These are phyloP conservation scores for Shiraia sp. DNA, from an alignment of 2,329 filamentous ascomycete genomes.

Conservation along the genomic window DNA sequence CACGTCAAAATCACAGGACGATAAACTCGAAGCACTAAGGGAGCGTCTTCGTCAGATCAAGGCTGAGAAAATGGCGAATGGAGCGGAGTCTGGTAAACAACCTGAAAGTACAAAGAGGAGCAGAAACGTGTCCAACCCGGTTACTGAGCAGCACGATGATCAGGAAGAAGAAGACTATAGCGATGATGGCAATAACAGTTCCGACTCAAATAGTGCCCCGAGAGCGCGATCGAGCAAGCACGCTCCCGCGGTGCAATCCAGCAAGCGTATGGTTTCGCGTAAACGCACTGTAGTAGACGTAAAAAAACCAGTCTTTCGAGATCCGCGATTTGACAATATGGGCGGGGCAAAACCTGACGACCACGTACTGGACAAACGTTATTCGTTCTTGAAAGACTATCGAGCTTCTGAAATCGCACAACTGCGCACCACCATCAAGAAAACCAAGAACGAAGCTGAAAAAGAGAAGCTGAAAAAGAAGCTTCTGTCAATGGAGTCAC, in stretches of 20 bases:
- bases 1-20: slow-evolving; percentile 47
- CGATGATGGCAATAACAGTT: slow-evolving; percentile 38
- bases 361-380: slow-evolving; percentile 68
- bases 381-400: slow-evolving; percentile 87
- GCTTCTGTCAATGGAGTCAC: slow-evolving; percentile 77
- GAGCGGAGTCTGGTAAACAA: slow-evolving; percentile 24
- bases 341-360: slow-evolving; percentile 59
- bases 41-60: slow-evolving; percentile 51
- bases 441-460: slow-evolving; percentile 65
- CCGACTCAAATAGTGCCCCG: slow-evolving; percentile 39
- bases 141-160: slow-evolving; percentile 13
- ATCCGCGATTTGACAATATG: slow-evolving; percentile 84
- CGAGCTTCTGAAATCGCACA: slow-evolving; percentile 79
- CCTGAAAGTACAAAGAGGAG: slow-evolving; percentile 17
- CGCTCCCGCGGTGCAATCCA: slow-evolving; percentile 80
- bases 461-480: slow-evolving; percentile 73
- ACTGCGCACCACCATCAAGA: slow-evolving; percentile 69
- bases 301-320: slow-evolving; percentile 66
- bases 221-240: slow-evolving; percentile 74
- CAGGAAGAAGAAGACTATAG: slow-evolving; percentile 29
- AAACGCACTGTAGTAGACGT: slow-evolving; percentile 71
- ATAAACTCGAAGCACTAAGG: slow-evolving; percentile 52
- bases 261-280: slow-evolving; percentile 81
- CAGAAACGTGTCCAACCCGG: too few species aligned
- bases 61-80: slow-evolving; percentile 40